Conservation (phyloP, 2,329 filamentous ascomycete species). For the Monosporascus cannonballus region DNA sequence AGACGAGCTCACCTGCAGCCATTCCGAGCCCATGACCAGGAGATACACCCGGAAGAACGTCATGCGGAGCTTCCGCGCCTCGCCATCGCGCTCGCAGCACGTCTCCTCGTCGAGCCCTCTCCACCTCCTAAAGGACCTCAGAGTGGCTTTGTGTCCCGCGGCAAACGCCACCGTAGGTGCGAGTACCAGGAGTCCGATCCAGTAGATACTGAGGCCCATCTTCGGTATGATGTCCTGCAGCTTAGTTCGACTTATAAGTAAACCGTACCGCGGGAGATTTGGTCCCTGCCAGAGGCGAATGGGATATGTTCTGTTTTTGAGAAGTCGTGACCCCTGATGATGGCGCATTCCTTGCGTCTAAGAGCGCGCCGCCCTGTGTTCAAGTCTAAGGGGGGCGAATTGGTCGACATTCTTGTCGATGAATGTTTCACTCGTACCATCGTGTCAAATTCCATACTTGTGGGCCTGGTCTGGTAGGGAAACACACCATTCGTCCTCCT, state of each 20-base stretch:
- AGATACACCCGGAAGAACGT: conserved; percentile 34
- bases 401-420: background rate
- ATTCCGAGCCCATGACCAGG: conserved; percentile 45
- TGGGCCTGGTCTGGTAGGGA: background rate
- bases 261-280: no score
- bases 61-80: conserved; percentile 12
- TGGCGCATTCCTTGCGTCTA: no score
- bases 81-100: conserved; percentile 5
- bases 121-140: conserved; percentile 2
- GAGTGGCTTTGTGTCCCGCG: conserved; percentile 9
- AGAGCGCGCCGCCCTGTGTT: no score
- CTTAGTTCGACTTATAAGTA: no score
- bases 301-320: background rate
- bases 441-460: background rate
- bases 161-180: conserved; percentile 12
- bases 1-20: conserved; percentile 36
- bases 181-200: conserved; percentile 17
- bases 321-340: no score
- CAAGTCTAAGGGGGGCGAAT: no score
- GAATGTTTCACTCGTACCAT: background rate
- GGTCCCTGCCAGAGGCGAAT: no score
- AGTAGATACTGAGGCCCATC: conserved; percentile 20
- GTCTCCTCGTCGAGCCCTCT: conserved; percentile 1
- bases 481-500: background rate
- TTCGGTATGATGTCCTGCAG: background rate